These are phyloP conservation scores for Acacia melanoxylon DNA, from an alignment of 306 rosid genomes.

Conservation along the genomic window DNA sequence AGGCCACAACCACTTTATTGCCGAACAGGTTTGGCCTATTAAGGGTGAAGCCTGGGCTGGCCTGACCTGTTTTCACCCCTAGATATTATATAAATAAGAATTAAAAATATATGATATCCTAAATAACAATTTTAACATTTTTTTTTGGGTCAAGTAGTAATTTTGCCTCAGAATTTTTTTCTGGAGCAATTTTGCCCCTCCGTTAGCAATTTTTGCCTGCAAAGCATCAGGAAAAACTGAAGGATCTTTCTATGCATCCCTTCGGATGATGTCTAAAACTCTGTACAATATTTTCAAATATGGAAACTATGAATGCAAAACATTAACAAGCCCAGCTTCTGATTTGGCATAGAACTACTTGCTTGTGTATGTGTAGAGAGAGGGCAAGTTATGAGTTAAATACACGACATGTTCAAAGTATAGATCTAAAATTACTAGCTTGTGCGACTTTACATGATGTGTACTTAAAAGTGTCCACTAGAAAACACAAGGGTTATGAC, in stretches of 20 bases:
- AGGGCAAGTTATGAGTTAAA: neutral
- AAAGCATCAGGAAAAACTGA: constrained; percentile 66
- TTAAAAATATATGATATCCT: no score
- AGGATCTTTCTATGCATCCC: constrained; percentile 81
- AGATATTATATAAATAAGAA: no score
- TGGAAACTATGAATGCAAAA: constrained; percentile 8
- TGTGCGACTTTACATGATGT: neutral
- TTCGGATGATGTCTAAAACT: constrained; percentile 66
- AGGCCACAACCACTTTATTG: no score
- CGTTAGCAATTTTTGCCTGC: no score
- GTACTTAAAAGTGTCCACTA: neutral
- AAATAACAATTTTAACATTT: no score
- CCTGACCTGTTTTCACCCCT: no score
- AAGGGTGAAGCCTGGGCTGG: no score
- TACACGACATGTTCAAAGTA: neutral
- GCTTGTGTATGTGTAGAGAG: neutral
- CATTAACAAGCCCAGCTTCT: neutral
- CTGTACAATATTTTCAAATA: constrained; percentile 46
- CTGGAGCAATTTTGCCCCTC: no score
- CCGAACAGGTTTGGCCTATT: no score
- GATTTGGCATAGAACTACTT: neutral
- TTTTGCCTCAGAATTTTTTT: no score
- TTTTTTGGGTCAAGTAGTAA: no score
- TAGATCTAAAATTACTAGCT: neutral
- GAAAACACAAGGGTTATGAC: neutral